Evolutionary conservation across 805 yeast genomes (phyloP).

Genomic region (Saccharomycopsis lassenensis): DNA sequence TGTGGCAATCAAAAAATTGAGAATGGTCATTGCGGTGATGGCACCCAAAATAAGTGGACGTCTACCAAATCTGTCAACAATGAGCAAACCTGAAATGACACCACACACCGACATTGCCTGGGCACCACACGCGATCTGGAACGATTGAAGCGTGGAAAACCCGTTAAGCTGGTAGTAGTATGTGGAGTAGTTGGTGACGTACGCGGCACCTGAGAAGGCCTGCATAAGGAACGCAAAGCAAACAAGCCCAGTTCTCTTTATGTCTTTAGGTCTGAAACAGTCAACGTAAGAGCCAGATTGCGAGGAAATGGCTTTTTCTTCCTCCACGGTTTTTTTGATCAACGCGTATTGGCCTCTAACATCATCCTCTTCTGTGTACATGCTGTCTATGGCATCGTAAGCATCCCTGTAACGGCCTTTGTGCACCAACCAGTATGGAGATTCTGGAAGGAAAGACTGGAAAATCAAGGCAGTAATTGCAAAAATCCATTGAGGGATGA

Average conservation of each 20-base stretch:
- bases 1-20: constrained; percentile 48
- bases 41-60: constrained; percentile 39
- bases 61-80: constrained; percentile 47
- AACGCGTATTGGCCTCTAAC: constrained; percentile 46
- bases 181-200: constrained; percentile 22
- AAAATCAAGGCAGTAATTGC: constrained; percentile 20
- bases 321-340: constrained; percentile 43
- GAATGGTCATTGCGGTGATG: constrained; percentile 40
- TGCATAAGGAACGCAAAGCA: constrained; percentile 14
- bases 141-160: constrained; percentile 17
- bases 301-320: constrained; percentile 30
- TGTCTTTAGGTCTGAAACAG: constrained; percentile 26
- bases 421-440: constrained; percentile 35
- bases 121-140: too few species aligned
- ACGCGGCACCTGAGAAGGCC: constrained; percentile 11
- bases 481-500: too few species aligned
- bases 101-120: too few species aligned
- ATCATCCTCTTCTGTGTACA: constrained; percentile 32
- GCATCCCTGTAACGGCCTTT: constrained; percentile 35
- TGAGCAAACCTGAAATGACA: too few species aligned
- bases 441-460: constrained; percentile 32
- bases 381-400: constrained; percentile 38
- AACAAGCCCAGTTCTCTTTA: constrained; percentile 39
- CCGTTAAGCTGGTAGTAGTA: constrained; percentile 13
- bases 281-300: too few species aligned